These are phyloP conservation scores for Pleurotus eryngii DNA, from an alignment of 768 basidiomycete species.

Conservation along the genomic window DNA sequence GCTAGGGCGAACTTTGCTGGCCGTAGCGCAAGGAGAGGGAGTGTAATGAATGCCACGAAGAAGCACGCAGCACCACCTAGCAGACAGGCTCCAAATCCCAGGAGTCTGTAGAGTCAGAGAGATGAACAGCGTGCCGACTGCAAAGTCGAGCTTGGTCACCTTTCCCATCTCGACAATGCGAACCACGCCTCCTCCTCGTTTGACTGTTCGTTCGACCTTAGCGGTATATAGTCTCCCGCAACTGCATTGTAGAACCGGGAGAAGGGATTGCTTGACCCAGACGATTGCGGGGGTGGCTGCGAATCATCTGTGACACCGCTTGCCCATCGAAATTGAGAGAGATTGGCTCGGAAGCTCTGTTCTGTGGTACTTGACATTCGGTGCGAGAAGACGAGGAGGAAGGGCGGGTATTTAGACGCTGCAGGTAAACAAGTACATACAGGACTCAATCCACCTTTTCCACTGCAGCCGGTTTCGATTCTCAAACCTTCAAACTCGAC, in stretches of 20 bases:
- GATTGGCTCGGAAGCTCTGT: constrained; percentile 68
- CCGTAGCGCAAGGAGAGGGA: constrained; percentile 51
- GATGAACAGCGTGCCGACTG: no score
- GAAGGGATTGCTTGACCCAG: constrained; percentile 60
- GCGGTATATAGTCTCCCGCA: constrained; percentile 84
- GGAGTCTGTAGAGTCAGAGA: constrained; percentile 45
- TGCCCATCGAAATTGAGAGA: constrained; percentile 88
- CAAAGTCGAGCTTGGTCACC: constrained; percentile 40
- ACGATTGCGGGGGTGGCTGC: constrained; percentile 35
- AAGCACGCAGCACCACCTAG: constrained; percentile 93
- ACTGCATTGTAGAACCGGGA: constrained; percentile 85
- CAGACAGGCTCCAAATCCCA: constrained; percentile 89
- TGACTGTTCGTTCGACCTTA: constrained; percentile 74
- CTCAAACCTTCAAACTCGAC: neutral
- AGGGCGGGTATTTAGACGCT: neutral
- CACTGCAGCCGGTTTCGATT: no score
- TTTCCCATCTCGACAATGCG: constrained; percentile 89
- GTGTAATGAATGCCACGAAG: constrained; percentile 82
- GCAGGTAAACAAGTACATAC: neutral
- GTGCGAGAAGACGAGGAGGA: neutral
- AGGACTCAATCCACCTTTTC: neutral
- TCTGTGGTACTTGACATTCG: constrained; percentile 36
- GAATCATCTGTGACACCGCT: constrained; percentile 71
- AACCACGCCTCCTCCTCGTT: constrained; percentile 98
- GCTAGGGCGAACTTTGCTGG: constrained; percentile 7